phyloP scores from a whole-genome alignment of 768 basidiomycete genomes.

The Artomyces pyxidatus region DNA sequence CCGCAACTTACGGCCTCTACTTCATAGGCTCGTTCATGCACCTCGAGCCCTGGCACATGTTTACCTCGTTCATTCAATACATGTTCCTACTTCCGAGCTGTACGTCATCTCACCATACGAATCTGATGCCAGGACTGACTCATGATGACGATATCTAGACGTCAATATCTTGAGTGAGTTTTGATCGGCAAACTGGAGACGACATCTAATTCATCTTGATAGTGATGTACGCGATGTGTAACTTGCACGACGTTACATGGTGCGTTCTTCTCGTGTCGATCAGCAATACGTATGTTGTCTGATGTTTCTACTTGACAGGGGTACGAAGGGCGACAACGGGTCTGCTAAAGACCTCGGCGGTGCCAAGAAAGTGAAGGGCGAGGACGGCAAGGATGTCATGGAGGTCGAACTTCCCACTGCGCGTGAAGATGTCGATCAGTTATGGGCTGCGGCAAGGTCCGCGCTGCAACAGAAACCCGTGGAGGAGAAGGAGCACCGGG shows the following conservation, averaged over 20 bases:
- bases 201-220: constrained; percentile 8
- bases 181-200: background rate
- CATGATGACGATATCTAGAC: constrained; percentile 31
- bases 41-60: constrained; percentile 94
- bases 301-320: constrained; percentile 34
- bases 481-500: constrained; percentile 75
- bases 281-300: background rate
- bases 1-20: constrained; percentile 77
- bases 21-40: constrained; percentile 82
- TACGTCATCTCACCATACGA: constrained; percentile 18
- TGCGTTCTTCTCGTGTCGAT: constrained; percentile 17
- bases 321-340: constrained; percentile 90
- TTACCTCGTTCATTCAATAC: constrained; percentile 89
- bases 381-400: constrained; percentile 79
- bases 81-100: constrained; percentile 81
- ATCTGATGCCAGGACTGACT: background rate
- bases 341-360: constrained; percentile 82
- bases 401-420: constrained; percentile 80
- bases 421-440: constrained; percentile 79
- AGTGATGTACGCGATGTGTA: constrained; percentile 95
- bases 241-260: constrained; percentile 81
- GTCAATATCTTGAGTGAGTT: constrained; percentile 72
- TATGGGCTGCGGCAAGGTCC: constrained; percentile 73
- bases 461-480: constrained; percentile 61
- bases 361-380: constrained; percentile 82